These are phyloP conservation scores for Recurvomyces mirabilis DNA, from an alignment of 495 filamentous ascomycete species.

Conservation along the genomic window DNA sequence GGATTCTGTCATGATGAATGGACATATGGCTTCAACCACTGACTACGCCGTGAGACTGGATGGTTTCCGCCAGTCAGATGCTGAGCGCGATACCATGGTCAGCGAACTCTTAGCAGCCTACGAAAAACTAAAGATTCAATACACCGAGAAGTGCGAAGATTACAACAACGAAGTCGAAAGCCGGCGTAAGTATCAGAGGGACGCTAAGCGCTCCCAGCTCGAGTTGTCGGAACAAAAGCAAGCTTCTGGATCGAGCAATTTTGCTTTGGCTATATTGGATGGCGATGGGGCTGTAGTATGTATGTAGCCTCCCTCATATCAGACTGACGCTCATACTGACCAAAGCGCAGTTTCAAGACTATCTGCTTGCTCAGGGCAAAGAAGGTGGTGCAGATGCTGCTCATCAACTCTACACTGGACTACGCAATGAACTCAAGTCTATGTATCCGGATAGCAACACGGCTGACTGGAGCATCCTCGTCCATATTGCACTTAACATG, in stretches of 20 bases:
- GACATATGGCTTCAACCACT: neutral
- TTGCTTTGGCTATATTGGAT: constrained; percentile 31
- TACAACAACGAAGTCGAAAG: constrained; percentile 23
- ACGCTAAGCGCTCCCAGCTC: constrained; percentile 12
- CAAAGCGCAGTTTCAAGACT: constrained; percentile 27
- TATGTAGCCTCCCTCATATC: neutral
- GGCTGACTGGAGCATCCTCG: constrained; percentile 26
- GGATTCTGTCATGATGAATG: no score
- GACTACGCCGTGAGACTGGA: constrained; percentile 11
- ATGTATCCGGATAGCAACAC: constrained; percentile 19
- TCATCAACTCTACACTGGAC: constrained; percentile 25
- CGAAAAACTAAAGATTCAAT: constrained; percentile 13
- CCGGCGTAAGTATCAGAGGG: constrained; percentile 21
- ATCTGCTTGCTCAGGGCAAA: constrained; percentile 20
- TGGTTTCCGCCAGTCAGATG: constrained; percentile 11
- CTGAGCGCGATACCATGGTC: constrained; percentile 12
- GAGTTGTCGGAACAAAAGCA: constrained; percentile 13
- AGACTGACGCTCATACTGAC: neutral
- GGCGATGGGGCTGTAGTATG: constrained; percentile 32
- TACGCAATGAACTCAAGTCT: constrained; percentile 23
- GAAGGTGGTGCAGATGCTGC: constrained; percentile 33
- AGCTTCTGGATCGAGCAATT: constrained; percentile 25
- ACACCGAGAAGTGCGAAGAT: constrained; percentile 25
- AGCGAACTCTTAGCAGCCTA: constrained; percentile 1
- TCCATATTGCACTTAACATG: constrained; percentile 29